Evolutionary conservation across 1,284 basidiomycete genomes (phyloP), one percentile per base, ranked within the genome.

Genomic region (Porogramme epimiltina): DNA sequence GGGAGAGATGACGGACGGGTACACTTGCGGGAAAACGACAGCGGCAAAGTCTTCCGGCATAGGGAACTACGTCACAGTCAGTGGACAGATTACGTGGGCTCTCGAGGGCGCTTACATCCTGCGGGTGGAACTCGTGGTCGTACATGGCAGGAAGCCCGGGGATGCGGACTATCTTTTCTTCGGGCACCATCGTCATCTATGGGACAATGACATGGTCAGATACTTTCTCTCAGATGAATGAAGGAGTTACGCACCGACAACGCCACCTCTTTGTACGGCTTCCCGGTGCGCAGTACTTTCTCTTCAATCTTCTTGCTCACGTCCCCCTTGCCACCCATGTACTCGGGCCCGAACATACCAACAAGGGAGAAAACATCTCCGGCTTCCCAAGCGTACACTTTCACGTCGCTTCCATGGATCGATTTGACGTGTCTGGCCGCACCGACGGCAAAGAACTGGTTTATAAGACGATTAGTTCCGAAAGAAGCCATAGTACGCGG

Each of bases 111-210:
- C 11, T 8, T 41, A 63, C 62, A 1, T 56, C 52, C 33, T 66
- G 63, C 8, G 65, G 59, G n/a, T 50, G 36, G 19, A 41, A 39
- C 45, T 66, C 65, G 23, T 62, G 44, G 45, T 65, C 59, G 39
- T 63, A 62, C 52, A 65, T 60, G 0, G 58, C 54, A 11, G 63
- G 57, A 18, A 63, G 36, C 2, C 55, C 59, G 1, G 63, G 62
- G 9, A 62, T 44, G 0, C 39, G 37, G 0, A 62, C 38, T 0
- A 66, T 34, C 6, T 47, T 36, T 0, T 54, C 61, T 6, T 44
- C 40, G n/a, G 39, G n/a, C 4, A 42, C 33, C n/a, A 50, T 51
- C 0, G 42, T 18, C 6, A 61, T 40, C 60, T 63, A 24, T n/a
- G n/a, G n/a, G n/a, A n/a, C n/a, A 8, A 31, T 15, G 28, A 8